Evolutionary conservation across 805 yeast genomes (phyloP).

Genomic region (Ogataea polymorpha): DNA sequence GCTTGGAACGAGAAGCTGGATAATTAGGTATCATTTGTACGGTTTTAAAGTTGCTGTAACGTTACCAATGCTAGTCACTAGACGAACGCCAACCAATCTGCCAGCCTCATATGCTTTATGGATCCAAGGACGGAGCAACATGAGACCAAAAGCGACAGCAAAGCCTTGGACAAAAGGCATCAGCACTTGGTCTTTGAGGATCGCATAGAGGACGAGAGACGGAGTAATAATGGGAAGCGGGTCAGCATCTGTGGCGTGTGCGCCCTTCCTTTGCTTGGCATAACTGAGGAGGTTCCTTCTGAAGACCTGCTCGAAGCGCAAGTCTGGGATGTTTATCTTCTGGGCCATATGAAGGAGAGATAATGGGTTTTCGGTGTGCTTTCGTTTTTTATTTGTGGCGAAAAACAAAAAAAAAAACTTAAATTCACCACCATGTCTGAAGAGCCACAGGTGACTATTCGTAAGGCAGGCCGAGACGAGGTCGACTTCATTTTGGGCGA

Average conservation of each 20-base stretch:
- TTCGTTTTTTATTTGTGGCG: slow-evolving; percentile 7
- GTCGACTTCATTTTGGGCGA: slow-evolving; percentile 88
- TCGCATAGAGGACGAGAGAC: slow-evolving; percentile 42
- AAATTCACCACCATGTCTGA: slow-evolving; percentile 22
- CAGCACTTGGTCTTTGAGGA: slow-evolving; percentile 50
- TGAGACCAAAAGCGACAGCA: slow-evolving; percentile 37
- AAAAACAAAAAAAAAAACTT: slow-evolving; percentile 8
- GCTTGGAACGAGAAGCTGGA: slow-evolving; percentile 54
- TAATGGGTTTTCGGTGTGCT: slow-evolving; percentile 8
- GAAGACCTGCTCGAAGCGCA: slow-evolving; percentile 66
- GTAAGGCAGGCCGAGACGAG: slow-evolving; percentile 79
- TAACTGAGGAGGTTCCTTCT: slow-evolving; percentile 34
- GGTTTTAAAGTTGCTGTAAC: slow-evolving; percentile 11
- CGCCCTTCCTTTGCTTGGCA: slow-evolving; percentile 19
- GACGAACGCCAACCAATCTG: slow-evolving; percentile 19
- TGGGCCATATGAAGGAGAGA: slow-evolving; percentile 6
- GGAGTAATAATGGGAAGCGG: slow-evolving; percentile 38
- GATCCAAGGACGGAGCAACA: slow-evolving; percentile 37
- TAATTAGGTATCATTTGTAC: slow-evolving; percentile 2
- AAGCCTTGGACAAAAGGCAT: slow-evolving; percentile 61
- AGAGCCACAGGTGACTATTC: slow-evolving; percentile 83
- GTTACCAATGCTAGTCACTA: slow-evolving; percentile 15
- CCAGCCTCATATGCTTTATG: slow-evolving; percentile 22
- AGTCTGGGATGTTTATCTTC: slow-evolving; percentile 48
- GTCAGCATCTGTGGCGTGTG: slow-evolving; percentile 10